A percentile compares a stretch with the other conserved stretches of the same genome.
phyloP scores from a whole-genome alignment of 805 yeast genomes.

The Saccharomycopsis javanensis region DNA sequence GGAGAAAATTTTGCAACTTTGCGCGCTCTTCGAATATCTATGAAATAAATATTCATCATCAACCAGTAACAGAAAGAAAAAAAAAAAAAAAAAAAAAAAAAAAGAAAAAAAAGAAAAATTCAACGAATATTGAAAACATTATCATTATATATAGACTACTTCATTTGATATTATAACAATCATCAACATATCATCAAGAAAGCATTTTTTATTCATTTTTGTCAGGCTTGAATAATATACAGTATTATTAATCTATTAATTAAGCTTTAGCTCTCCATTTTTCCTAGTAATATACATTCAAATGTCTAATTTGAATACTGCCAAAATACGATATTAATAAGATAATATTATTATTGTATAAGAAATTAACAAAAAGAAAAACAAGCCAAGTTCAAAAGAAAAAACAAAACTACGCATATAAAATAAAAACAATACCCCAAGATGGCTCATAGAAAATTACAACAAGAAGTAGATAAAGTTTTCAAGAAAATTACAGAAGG shows the following conservation, averaged over 20 bases:
- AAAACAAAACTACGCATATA: no score
- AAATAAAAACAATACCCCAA: no score
- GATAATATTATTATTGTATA: background rate
- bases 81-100: background rate
- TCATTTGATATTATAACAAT: background rate
- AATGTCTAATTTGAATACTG: background rate
- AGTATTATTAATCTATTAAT: background rate
- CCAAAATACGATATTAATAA: slow-evolving; percentile 1
- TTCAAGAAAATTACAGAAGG: slow-evolving; percentile 55
- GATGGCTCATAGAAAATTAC: slow-evolving; percentile 19
- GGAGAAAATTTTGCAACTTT: background rate
- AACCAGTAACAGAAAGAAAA: background rate
- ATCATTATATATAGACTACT: background rate
- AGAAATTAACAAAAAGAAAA: background rate
- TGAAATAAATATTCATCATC: background rate
- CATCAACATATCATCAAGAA: background rate
- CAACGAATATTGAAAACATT: background rate
- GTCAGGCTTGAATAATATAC: background rate
- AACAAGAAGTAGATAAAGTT: slow-evolving; percentile 48
- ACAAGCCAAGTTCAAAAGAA: background rate
- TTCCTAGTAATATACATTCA: background rate
- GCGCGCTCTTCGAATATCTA: background rate
- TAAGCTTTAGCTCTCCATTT: no score
- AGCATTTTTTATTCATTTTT: background rate
- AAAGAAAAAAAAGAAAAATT: background rate